Conservation (phyloP, 140 eudicot species). For the Erigeron philadelphicus region DNA sequence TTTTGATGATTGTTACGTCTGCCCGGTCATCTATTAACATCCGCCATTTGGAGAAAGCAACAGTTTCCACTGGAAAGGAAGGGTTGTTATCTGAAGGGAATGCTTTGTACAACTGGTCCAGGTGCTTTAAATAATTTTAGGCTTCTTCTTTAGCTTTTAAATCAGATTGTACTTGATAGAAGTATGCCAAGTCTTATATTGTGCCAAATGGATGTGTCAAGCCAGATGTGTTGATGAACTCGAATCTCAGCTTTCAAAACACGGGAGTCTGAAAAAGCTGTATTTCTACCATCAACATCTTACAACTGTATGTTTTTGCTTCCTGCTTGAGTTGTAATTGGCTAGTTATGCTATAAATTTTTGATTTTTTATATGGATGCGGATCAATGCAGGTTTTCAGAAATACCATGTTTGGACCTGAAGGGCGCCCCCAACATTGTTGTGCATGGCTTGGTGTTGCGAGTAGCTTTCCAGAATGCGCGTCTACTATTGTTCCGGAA, state of each 20-base stretch:
- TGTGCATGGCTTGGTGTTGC: slow-evolving; percentile 99
- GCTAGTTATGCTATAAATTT: neutral
- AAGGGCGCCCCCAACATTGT: slow-evolving; percentile 99
- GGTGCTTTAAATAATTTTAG: slow-evolving; percentile 44
- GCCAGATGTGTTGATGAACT: slow-evolving; percentile 99
- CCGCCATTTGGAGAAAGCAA: slow-evolving; percentile 97
- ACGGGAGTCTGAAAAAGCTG: slow-evolving; percentile 86
- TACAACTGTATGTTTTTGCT: slow-evolving; percentile 63
- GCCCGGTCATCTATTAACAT: slow-evolving; percentile 94
- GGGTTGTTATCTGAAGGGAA: slow-evolving; percentile 96
- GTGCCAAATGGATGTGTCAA: slow-evolving; percentile 23
- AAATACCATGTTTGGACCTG: slow-evolving; percentile 99
- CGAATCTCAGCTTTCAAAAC: slow-evolving; percentile 83
- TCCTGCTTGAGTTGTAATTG: slow-evolving; percentile 6
- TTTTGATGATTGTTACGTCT: slow-evolving; percentile 95
- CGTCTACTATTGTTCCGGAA: slow-evolving; percentile 85
- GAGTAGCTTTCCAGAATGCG: slow-evolving; percentile 97
- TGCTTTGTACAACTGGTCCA: slow-evolving; percentile 96
- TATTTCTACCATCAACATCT: slow-evolving; percentile 99
- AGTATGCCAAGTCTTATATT: slow-evolving; percentile 17
- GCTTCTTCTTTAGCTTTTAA: slow-evolving; percentile 18
- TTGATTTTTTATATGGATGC: slow-evolving; percentile 16
- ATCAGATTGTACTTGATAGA: slow-evolving; percentile 2
- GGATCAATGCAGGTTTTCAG: slow-evolving; percentile 69
- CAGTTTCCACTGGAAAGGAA: slow-evolving; percentile 97